These are phyloP conservation scores for Monosporozyma aerobia DNA, from an alignment of 805 yeast genomes.

Conservation along the genomic window DNA sequence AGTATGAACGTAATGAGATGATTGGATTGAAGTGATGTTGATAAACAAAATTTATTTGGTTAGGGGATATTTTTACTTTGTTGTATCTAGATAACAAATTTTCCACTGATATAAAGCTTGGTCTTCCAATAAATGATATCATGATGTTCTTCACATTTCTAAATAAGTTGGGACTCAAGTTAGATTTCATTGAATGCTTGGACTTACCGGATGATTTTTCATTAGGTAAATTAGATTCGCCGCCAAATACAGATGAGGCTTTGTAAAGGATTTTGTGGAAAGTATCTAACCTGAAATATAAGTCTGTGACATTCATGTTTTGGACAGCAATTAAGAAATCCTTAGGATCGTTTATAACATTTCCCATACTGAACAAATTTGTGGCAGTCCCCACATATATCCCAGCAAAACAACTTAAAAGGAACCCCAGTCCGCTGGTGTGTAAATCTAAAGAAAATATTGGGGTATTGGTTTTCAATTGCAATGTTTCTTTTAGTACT, in stretches of 20 bases:
- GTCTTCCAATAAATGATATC: conserved; percentile 71
- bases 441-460: conserved; percentile 83
- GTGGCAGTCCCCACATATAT: conserved; percentile 83
- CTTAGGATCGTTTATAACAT: conserved; percentile 65
- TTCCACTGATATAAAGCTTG: conserved; percentile 50
- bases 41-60: conserved; percentile 68
- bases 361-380: conserved; percentile 65
- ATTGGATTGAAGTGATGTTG: conserved; percentile 75
- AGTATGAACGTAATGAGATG: conserved; percentile 67
- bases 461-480: conserved; percentile 60
- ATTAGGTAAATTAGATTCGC: neutral
- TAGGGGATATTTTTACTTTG: conserved; percentile 52
- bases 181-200: conserved; percentile 2
- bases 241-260: conserved; percentile 40
- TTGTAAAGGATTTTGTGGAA: conserved; percentile 62
- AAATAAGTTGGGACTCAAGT: conserved; percentile 30
- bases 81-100: conserved; percentile 54
- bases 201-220: conserved; percentile 1
- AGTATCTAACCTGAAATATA: conserved; percentile 78
- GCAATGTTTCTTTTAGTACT: conserved; percentile 85
- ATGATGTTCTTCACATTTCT: conserved; percentile 68
- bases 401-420: conserved; percentile 78
- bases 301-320: conserved; percentile 73
- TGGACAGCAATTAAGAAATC: conserved; percentile 62
- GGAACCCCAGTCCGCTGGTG: conserved; percentile 75